phyloP scores from a whole-genome alignment of 2,329 filamentous ascomycete species.

The Parafenestella ontariensis region DNA sequence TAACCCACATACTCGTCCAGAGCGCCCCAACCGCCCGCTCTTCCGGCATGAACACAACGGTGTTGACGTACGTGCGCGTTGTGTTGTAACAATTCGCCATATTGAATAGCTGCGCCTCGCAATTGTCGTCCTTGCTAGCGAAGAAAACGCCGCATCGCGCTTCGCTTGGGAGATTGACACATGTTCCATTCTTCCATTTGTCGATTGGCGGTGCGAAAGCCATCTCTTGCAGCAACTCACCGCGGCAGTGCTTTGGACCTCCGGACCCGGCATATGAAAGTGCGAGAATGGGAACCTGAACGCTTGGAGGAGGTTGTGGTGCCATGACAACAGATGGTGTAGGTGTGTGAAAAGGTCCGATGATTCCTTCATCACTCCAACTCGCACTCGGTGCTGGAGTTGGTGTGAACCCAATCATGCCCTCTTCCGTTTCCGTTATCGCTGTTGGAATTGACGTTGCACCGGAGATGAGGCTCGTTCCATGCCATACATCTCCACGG shows the following conservation, averaged over 20 bases:
- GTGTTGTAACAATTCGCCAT: constrained; percentile 39
- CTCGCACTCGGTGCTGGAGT: constrained; percentile 21
- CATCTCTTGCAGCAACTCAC: constrained; percentile 35
- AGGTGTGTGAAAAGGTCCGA: constrained; percentile 27
- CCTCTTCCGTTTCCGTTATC: constrained; percentile 27
- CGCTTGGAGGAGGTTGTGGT: constrained; percentile 15
- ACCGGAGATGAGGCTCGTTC: constrained; percentile 20
- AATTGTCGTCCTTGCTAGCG: constrained; percentile 43
- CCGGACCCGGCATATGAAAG: constrained; percentile 42
- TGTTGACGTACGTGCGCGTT: constrained; percentile 39
- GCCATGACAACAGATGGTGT: constrained; percentile 11
- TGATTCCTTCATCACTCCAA: constrained; percentile 31
- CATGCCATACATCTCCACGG: constrained; percentile 35
- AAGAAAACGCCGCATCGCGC: constrained; percentile 46
- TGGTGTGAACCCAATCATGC: constrained; percentile 32
- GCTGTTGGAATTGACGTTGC: constrained; percentile 17
- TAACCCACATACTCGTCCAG: constrained; percentile 46
- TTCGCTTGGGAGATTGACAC: constrained; percentile 39
- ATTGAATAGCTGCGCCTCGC: constrained; percentile 45
- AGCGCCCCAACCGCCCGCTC: constrained; percentile 40
- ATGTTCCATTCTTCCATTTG: constrained; percentile 40
- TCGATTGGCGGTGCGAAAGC: constrained; percentile 31
- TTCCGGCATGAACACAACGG: constrained; percentile 47
- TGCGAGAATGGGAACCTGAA: constrained; percentile 40
- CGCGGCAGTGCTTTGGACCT: constrained; percentile 46